A percentile compares a stretch with the other conserved stretches of the same genome.
These are phyloP conservation scores for Coelastrella sp. DNA, from an alignment of 139 green algal genomes.

Conservation along the genomic window DNA sequence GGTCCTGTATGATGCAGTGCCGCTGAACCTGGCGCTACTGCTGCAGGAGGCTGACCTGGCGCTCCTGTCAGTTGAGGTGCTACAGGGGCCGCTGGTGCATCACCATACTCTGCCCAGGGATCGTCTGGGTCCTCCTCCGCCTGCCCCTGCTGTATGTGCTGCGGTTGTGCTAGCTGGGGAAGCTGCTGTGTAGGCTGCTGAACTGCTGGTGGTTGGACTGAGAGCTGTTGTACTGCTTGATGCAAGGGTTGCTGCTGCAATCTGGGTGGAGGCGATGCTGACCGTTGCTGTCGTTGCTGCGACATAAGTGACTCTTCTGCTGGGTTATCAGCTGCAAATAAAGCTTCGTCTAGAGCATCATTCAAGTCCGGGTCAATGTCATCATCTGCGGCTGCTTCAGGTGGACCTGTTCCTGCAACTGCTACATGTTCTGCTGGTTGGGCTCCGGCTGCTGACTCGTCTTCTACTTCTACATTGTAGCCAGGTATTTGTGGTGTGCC, in stretches of 20 bases:
- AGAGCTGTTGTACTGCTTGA: background rate
- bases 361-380: constrained; percentile 38
- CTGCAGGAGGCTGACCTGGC: background rate
- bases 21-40: constrained; percentile 6
- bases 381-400: constrained; percentile 18
- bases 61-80: background rate
- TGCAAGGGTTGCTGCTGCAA: background rate
- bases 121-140: constrained; percentile 38
- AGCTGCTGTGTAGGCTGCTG: background rate
- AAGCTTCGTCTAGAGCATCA: constrained; percentile 34
- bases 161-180: background rate
- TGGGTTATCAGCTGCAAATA: constrained; percentile 25
- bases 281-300: constrained; percentile 19
- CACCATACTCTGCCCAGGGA: background rate
- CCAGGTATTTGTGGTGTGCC: constrained; percentile 23
- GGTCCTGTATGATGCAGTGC: too few species aligned
- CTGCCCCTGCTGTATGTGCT: background rate
- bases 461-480: constrained; percentile 25
- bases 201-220: background rate
- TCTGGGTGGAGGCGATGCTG: background rate
- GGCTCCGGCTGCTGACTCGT: background rate
- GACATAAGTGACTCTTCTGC: background rate
- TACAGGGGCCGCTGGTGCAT: background rate
- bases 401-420: background rate
- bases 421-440: background rate